Conservation (phyloP, 208 protist species). For the Jaenimonas drosophilae region DNA sequence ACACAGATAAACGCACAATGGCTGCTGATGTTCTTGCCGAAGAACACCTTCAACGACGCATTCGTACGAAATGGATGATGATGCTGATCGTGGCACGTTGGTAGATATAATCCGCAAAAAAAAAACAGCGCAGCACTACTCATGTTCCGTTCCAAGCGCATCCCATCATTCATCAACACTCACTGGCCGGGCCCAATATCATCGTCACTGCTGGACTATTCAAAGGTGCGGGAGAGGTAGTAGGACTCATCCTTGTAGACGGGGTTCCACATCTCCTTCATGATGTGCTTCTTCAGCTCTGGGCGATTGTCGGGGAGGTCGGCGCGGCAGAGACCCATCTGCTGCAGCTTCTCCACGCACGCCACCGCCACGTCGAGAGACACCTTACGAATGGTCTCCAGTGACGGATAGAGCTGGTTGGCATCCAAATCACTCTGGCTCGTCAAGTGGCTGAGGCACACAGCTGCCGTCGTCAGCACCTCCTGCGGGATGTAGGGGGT, state of each 20-base stretch:
- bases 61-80: no score
- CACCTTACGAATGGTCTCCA: slow-evolving; percentile 29
- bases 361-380: slow-evolving; percentile 35
- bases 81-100: no score
- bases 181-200: neutral
- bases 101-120: no score
- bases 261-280: slow-evolving; percentile 33
- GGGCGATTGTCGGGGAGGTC: slow-evolving; percentile 22
- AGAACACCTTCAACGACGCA: no score
- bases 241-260: slow-evolving; percentile 34
- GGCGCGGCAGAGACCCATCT: slow-evolving; percentile 20
- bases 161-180: neutral
- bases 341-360: slow-evolving; percentile 31
- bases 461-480: slow-evolving; percentile 75
- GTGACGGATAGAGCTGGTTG: slow-evolving; percentile 41
- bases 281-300: slow-evolving; percentile 29
- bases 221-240: slow-evolving; percentile 37
- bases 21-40: no score
- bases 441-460: slow-evolving; percentile 48
- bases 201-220: neutral
- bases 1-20: no score
- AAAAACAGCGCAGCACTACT: neutral
- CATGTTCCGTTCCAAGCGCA: neutral
- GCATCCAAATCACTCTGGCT: slow-evolving; percentile 8
- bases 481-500: slow-evolving; percentile 82